Evolutionary conservation across 2,329 filamentous ascomycete genomes (phyloP), one percentile per base, ranked within the genome.

Genomic region (Aspergillus caelatus): DNA sequence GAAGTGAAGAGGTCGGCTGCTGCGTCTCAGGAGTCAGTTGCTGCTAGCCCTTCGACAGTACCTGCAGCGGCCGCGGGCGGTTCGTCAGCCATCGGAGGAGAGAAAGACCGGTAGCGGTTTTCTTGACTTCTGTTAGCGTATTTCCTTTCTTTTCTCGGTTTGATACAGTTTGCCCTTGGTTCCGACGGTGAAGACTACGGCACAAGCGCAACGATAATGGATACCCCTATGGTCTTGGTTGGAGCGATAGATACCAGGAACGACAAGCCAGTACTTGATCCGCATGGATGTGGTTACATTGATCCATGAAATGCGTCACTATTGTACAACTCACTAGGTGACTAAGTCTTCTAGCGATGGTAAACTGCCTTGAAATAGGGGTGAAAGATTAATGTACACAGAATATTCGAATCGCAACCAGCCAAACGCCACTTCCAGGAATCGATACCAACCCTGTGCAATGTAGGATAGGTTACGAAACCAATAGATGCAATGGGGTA

Each of bases 31-130:
- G 52, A 39, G 26, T 30, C 62, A 23, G 39, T 39, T 36, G 57
- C 62, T 46, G 45, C 61, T 58, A 45, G 60, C 41, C 43, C 53
- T 26, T 46, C 62, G 28, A 30, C 60, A 60, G 26, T 57, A 57
- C 26, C 57, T 16, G 56, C 65, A 39, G 57, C 65, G 45, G 55
- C 63, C 32, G 65, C 63, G n/a, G 65, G 65, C 34, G 64, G 65
- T 57, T 65, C 63, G 50, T 64, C 68, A 36, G 57, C 56, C 32
- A 59, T 39, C 41, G 61, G 56, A 46, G 64, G 65, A 14, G 65
- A 64, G 10, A 69, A 65, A 57, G 64, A 64, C 61, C 57, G 63
- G 56, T 70, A 67, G 45, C 28, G 56, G 16, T 36, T n/a, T 28
- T 34, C 30, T 58, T 58, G n/a, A 2, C 12, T 45, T 21, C 41